phyloP scores from a whole-genome alignment of 2,329 filamentous ascomycete species.

The Phialemoniopsis sp. region DNA sequence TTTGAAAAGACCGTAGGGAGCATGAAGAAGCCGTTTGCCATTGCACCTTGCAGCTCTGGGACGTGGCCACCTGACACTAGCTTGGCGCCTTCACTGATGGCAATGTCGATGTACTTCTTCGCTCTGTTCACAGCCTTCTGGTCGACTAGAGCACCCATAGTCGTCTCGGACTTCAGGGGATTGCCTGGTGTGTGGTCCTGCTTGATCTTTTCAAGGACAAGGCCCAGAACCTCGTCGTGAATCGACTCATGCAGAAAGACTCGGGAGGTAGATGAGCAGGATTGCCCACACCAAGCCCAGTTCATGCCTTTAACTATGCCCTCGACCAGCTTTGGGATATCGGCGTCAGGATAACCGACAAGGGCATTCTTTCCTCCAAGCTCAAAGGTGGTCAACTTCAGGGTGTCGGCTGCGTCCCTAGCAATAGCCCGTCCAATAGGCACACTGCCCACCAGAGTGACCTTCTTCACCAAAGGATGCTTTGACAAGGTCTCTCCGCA shows the following conservation, averaged over 20 bases:
- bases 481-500: conserved; percentile 5
- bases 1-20: too few species aligned
- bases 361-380: conserved; percentile 58
- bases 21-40: too few species aligned
- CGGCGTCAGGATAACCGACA: conserved; percentile 52
- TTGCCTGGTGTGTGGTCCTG: too few species aligned
- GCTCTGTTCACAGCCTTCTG: too few species aligned
- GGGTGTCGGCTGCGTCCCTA: conserved; percentile 6
- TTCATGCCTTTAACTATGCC: conserved; percentile 50
- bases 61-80: too few species aligned
- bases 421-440: conserved; percentile 6
- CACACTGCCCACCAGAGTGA: conserved; percentile 7
- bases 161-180: too few species aligned
- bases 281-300: conserved; percentile 51
- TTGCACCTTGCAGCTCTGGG: too few species aligned
- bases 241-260: conserved; percentile 50
- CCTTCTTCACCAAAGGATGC: conserved; percentile 5
- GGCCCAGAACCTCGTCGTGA: conserved; percentile 51
- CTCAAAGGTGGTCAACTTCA: conserved; percentile 7
- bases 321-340: conserved; percentile 62
- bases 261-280: conserved; percentile 48
- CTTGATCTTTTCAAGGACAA: conserved; percentile 58
- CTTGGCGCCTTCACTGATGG: too few species aligned
- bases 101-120: too few species aligned
- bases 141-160: too few species aligned